Evolutionary conservation across 768 basidiomycete genomes (phyloP), one percentile per base, ranked within the genome.

Genomic region (Pleurotus pulmonarius): DNA sequence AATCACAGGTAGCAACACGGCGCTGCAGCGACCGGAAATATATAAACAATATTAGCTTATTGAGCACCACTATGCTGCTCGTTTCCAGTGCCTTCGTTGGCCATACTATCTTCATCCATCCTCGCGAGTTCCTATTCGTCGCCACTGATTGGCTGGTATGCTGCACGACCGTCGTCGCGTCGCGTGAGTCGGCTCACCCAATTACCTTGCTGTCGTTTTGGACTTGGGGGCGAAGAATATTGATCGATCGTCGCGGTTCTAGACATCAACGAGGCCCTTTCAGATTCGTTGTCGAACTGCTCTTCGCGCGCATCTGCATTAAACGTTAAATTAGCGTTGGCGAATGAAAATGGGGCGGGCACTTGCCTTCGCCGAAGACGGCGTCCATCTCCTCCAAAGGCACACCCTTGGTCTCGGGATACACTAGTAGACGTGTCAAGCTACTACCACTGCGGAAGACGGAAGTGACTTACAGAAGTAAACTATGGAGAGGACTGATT

Each of bases 341-440:
- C 29, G 11, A 2, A 34, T 34, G 29, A 34, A 11, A 34, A 54
- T 11, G 20, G 9, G 29, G 29, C 29, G 9, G n/a, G n/a, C 12
- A 61, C 69, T n/a, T 56, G 86, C 88, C 89, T 85, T 94, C 92
- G 45, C 92, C 88, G 69, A 95, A 95, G 15, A 94, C 85, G 22
- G 80, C 83, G 64, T 94, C 93, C 86, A 95, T 92, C 67, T 94
- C 92, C 72, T 95, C 93, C 53, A 94, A 73, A 1, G 92, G 88
- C 5, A 93, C 83, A 1, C 92, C 90, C 72, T 83, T 93, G 11
- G 91, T 92, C 69, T 93, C 90, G 0, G 91, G 92, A 65, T 92
- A 91, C 61, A 91, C 90, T 92, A 57, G 18, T 46, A 38, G 40
- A 4, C 52, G 47, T 54, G 5, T 12, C 15, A 49, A 7, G 7